A percentile compares a stretch with the other conserved stretches of the same genome.
phyloP scores from a whole-genome alignment of 768 basidiomycete species.

The Suillus plorans region DNA sequence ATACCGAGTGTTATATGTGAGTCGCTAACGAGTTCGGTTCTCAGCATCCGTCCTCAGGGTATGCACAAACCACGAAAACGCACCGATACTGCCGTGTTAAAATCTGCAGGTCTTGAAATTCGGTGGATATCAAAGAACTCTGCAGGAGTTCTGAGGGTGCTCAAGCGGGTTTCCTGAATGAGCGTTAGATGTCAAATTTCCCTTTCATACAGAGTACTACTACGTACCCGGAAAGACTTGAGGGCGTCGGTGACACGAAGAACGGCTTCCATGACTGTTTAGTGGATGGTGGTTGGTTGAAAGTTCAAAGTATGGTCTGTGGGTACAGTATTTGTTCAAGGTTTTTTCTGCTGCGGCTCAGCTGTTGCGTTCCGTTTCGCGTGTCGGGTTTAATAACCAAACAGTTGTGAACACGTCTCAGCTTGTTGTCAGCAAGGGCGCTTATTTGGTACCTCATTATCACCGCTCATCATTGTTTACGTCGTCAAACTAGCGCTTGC shows the following conservation, averaged over 20 bases:
- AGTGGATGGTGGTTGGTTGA: slow-evolving; percentile 4
- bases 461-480: not conserved
- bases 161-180: slow-evolving; percentile 73
- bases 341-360: slow-evolving; percentile 15
- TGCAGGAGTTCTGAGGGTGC: slow-evolving; percentile 64
- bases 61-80: slow-evolving; percentile 23
- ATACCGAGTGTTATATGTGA: slow-evolving; percentile 93
- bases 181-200: not conserved
- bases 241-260: slow-evolving; percentile 67
- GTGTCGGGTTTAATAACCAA: not conserved
- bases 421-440: slow-evolving; percentile 4
- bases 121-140: slow-evolving; percentile 88
- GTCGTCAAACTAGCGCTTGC: slow-evolving; percentile 1
- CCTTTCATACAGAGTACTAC: not conserved
- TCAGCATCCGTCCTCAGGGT: not conserved
- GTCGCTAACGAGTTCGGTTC: slow-evolving; percentile 51
- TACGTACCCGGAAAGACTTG: slow-evolving; percentile 67
- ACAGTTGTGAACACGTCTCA: slow-evolving; percentile 13
- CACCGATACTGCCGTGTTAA: slow-evolving; percentile 77
- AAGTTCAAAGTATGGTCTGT: not conserved
- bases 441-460: slow-evolving; percentile 2
- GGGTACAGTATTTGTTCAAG: not conserved
- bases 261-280: slow-evolving; percentile 56
- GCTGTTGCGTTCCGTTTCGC: slow-evolving; percentile 1
- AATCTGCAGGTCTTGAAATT: slow-evolving; percentile 79